Evolutionary conservation across 2,329 filamentous ascomycete genomes (phyloP), one percentile per base, ranked within the genome.

Genomic region (Fusarium papillatum): DNA sequence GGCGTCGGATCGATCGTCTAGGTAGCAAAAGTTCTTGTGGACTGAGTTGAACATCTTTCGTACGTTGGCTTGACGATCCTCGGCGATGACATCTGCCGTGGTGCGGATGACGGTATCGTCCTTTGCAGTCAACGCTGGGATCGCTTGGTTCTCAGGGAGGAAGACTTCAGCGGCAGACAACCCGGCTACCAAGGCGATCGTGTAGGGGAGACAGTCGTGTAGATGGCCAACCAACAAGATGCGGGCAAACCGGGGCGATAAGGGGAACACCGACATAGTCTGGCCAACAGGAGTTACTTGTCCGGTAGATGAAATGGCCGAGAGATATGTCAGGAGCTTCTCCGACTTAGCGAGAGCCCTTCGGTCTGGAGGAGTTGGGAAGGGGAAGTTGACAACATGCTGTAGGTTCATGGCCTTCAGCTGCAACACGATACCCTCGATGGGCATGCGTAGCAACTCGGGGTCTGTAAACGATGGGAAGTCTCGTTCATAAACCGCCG

Each of bases 381-480:
- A 99, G 1, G 97, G 97, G 82, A 99, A 99, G 83, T 97, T 97
- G 82, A 95, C 90, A 10, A 99, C 94, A 69, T 96, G 93, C 71
- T 96, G 94, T 38, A 98, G 90, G 66, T 95, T 95, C 95, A 99
- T 98, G 63, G 94, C 92, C 87, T 98, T 99, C 79, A 99, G 91
- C 83, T 98, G 96, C 43, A 99, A 87, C 2, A 98, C 96, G 5
- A 98, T 91, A 22, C 94, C 95, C 83, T 99, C 97, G 34, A 98
- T 95, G 1, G 97, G 96, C 84, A 97, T 98, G 29, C 96, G 91
- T 60, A 97, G 85, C 46, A 99, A 93, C 83, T 99, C 97, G 0
- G 97, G 96, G 29, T 96, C 93, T 0, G 95, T 92, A 79, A 97
- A 98, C 75, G 96, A 91, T 29, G 92, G 88, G 77, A 99, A 98